Evolutionary conservation across 1,284 basidiomycete species (phyloP).

Genomic region (Mycena sp.): DNA sequence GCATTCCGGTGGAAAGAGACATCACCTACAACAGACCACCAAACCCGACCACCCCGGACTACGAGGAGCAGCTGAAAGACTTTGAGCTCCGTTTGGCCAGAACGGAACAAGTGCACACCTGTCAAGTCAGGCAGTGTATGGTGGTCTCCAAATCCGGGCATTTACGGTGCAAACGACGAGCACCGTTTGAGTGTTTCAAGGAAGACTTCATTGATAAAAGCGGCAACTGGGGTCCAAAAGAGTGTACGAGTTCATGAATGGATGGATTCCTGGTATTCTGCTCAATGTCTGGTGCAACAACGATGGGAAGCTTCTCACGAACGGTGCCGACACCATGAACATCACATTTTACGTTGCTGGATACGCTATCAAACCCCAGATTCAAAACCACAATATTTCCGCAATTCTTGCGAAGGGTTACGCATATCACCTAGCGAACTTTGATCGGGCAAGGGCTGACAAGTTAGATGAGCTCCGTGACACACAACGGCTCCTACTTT

Average conservation of each 20-base stretch:
- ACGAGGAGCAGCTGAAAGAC: background rate
- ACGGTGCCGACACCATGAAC: slow-evolving; percentile 38
- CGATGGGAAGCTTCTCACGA: slow-evolving; percentile 46
- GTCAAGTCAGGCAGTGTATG: slow-evolving; percentile 36
- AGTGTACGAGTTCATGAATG: slow-evolving; percentile 39
- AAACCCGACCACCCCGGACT: slow-evolving; percentile 32
- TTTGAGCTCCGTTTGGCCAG: slow-evolving; percentile 30
- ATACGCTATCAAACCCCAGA: slow-evolving; percentile 43
- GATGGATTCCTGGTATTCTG: slow-evolving; percentile 40
- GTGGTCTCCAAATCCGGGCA: slow-evolving; percentile 29
- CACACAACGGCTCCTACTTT: slow-evolving; percentile 35
- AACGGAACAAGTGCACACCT: slow-evolving; percentile 44
- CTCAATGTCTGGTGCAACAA: slow-evolving; percentile 42
- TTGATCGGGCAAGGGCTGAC: slow-evolving; percentile 1
- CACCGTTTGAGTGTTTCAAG: slow-evolving; percentile 40
- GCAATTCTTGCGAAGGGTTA: slow-evolving; percentile 42
- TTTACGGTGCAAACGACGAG: slow-evolving; percentile 44
- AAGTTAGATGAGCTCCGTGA: slow-evolving; percentile 26
- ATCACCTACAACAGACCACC: slow-evolving; percentile 41
- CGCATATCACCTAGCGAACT: slow-evolving; percentile 35
- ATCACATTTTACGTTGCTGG: slow-evolving; percentile 39
- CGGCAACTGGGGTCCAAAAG: slow-evolving; percentile 37
- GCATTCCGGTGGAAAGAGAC: slow-evolving; percentile 31
- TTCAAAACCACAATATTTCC: slow-evolving; percentile 37
- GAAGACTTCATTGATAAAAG: slow-evolving; percentile 34